Percentiles rank a stretch among this genome's conserved stretches.
These are phyloP conservation scores for Phyllosticta ampelicida DNA, from an alignment of 2,329 filamentous ascomycete species.

Conservation along the genomic window DNA sequence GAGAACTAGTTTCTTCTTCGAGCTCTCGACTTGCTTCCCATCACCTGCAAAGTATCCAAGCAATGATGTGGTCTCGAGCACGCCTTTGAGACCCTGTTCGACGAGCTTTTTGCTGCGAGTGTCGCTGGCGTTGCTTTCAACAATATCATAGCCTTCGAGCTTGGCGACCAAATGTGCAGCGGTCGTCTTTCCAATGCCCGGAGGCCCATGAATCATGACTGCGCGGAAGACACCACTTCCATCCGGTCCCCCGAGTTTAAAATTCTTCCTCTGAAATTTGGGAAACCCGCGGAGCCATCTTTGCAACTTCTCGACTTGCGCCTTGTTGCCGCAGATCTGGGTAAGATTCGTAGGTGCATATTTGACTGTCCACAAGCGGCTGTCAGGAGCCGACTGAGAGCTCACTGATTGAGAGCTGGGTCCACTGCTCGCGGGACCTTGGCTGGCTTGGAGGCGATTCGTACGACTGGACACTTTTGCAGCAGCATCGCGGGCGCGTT, in stretches of 20 bases:
- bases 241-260: conserved; percentile 73
- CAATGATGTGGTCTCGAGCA: conserved; percentile 87
- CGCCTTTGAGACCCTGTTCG: conserved; percentile 75
- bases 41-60: conserved; percentile 82
- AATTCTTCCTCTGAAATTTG: conserved; percentile 66
- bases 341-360: conserved; percentile 77
- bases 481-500: conserved; percentile 38
- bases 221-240: conserved; percentile 74
- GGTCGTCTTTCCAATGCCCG: conserved; percentile 95
- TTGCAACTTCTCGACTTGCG: conserved; percentile 78
- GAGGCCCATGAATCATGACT: conserved; percentile 91
- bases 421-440: conserved; percentile 22
- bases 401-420: conserved; percentile 20
- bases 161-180: conserved; percentile 90
- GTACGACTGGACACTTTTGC: conserved; percentile 24
- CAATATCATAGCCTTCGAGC: conserved; percentile 81
- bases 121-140: conserved; percentile 95
- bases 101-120: conserved; percentile 92
- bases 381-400: conserved; percentile 20
- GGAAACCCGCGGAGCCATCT: conserved; percentile 77
- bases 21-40: conserved; percentile 64
- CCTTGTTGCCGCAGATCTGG: conserved; percentile 94
- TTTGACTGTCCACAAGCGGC: conserved; percentile 74
- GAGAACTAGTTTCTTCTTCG: conserved; percentile 86
- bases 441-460: background rate